Evolutionary conservation across 352 stramenopile species (phyloP).

Genomic region (Pilasporangium apinafurcum): DNA sequence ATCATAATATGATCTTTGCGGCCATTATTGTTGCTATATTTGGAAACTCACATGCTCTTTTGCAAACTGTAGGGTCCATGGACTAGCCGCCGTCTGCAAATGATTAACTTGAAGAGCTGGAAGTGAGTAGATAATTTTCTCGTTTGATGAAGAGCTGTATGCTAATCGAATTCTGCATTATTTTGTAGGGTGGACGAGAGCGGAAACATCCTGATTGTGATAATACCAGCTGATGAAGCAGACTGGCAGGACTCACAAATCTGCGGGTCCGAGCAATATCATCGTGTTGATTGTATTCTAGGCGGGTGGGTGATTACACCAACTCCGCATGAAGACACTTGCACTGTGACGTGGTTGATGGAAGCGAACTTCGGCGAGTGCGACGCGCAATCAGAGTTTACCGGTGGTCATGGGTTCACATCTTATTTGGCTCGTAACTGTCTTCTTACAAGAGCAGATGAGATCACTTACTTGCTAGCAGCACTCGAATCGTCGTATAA

Average conservation of each 20-base stretch:
- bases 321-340: conserved; percentile 50
- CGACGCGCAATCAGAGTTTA: conserved; percentile 45
- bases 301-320: conserved; percentile 62
- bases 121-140: conserved; percentile 26
- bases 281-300: conserved; percentile 57
- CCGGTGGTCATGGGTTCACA: conserved; percentile 23
- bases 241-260: conserved; percentile 12
- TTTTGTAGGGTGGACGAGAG: conserved; percentile 47
- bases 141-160: neutral
- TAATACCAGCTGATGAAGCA: conserved; percentile 50
- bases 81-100: conserved; percentile 30
- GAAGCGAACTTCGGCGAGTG: conserved; percentile 70
- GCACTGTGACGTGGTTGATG: conserved; percentile 73
- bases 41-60: no score
- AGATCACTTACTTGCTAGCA: conserved; percentile 36
- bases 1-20: neutral
- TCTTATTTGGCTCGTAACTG: conserved; percentile 25
- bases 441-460: conserved; percentile 43
- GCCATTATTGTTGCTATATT: neutral
- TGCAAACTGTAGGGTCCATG: conserved; percentile 15
- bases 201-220: conserved; percentile 54
- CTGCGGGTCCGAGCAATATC: neutral
- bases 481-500: conserved; percentile 43
- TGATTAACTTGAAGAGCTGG: conserved; percentile 63
- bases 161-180: neutral